phyloP scores from a whole-genome alignment of 176 grass and related monocot genomes.

The Alloteropsis semialata region DNA sequence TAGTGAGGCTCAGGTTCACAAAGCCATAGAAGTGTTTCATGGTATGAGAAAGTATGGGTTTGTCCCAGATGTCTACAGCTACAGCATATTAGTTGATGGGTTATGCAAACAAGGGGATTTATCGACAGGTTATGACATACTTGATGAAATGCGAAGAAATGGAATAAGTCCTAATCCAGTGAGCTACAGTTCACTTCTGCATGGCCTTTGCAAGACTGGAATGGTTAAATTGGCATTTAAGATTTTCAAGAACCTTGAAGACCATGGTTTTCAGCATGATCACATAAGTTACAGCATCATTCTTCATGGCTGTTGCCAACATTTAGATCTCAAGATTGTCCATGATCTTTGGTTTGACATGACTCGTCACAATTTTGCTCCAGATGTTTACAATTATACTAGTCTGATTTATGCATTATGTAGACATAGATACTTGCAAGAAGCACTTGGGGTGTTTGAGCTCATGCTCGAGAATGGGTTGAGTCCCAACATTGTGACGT shows the following conservation, averaged over 20 bases:
- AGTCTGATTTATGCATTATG: conserved; percentile 60
- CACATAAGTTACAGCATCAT: conserved; percentile 59
- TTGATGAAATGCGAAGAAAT: conserved; percentile 54
- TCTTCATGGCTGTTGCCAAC: conserved; percentile 53
- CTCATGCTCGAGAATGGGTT: conserved; percentile 54
- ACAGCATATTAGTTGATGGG: conserved; percentile 55
- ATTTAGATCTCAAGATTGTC: conserved; percentile 45
- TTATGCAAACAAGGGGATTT: conserved; percentile 50
- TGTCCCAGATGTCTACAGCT: conserved; percentile 47
- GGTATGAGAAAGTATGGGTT: conserved; percentile 36
- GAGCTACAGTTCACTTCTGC: conserved; percentile 55
- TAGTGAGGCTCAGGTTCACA: conserved; percentile 23
- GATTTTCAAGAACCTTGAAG: conserved; percentile 40
- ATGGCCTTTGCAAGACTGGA: conserved; percentile 57
- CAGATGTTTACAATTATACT: conserved; percentile 64
- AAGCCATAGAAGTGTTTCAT: conserved; percentile 44
- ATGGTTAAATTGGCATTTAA: conserved; percentile 31
- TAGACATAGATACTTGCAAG: conserved; percentile 49
- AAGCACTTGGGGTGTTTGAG: conserved; percentile 57
- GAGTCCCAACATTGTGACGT: conserved; percentile 60
- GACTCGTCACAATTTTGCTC: conserved; percentile 40
- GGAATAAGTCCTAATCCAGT: conserved; percentile 45
- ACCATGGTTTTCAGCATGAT: conserved; percentile 35
- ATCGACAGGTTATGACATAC: conserved; percentile 9
- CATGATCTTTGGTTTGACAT: conserved; percentile 54